phyloP scores from a whole-genome alignment of 129 eudicot genomes.

The Calendula officinalis region DNA sequence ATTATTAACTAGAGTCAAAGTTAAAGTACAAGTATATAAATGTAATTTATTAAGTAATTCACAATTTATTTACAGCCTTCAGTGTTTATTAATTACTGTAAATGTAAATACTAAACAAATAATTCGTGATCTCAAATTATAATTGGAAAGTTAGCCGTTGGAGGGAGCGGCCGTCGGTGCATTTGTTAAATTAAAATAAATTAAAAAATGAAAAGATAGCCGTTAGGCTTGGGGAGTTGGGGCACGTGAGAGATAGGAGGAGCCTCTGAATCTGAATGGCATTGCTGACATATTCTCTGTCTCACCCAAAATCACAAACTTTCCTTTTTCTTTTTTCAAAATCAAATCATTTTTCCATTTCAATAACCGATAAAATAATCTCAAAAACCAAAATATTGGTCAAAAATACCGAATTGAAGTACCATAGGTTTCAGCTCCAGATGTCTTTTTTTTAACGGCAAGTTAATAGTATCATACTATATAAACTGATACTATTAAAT shows the following conservation, averaged over 20 bases:
- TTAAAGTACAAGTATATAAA: background rate
- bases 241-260: slow-evolving; percentile 34
- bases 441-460: background rate
- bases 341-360: slow-evolving; percentile 3
- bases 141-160: slow-evolving; percentile 26
- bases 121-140: background rate
- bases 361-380: slow-evolving; percentile 7
- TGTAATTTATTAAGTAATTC: background rate
- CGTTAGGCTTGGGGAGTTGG: slow-evolving; percentile 21
- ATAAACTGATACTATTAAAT: no score
- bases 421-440: background rate
- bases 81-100: background rate
- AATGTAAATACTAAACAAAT: background rate
- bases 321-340: slow-evolving; percentile 8
- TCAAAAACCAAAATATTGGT: slow-evolving; percentile 1
- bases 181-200: background rate
- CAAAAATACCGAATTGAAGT: background rate
- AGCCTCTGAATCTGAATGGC: slow-evolving; percentile 26
- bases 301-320: slow-evolving; percentile 11
- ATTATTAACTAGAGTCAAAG: no score
- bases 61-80: background rate
- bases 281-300: slow-evolving; percentile 29
- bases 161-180: slow-evolving; percentile 29
- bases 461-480: no score
- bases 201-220: slow-evolving; percentile 13